A percentile compares a stretch with the other conserved stretches of the same genome.
Conservation (phyloP, 1,284 basidiomycete genomes). For the Sanghuangporus weigelae region DNA sequence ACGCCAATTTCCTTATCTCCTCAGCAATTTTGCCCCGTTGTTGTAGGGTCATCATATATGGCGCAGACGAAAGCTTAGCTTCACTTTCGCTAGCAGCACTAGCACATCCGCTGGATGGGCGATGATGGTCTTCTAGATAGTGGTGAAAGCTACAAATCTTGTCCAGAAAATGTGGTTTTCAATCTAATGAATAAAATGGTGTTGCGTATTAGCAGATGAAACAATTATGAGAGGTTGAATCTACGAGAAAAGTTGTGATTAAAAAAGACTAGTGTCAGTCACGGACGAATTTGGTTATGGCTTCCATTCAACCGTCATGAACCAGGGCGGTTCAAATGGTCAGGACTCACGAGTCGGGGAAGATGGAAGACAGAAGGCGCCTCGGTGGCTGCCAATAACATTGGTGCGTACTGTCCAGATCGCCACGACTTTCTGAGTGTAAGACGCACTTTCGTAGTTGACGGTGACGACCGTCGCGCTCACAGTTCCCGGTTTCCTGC, state of each 20-base stretch:
- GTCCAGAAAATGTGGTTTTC: background rate
- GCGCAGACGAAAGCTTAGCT: constrained; percentile 29
- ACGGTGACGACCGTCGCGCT: constrained; percentile 13
- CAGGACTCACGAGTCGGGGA: background rate
- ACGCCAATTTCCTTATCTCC: constrained; percentile 28
- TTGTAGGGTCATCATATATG: constrained; percentile 27
- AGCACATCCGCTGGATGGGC: constrained; percentile 25
- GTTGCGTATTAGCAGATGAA: background rate
- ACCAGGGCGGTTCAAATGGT: background rate
- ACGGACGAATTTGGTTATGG: background rate
- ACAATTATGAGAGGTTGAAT: no score
- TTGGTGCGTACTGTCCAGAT: constrained; percentile 3
- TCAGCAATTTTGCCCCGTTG: constrained; percentile 17
- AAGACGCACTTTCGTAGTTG: background rate
- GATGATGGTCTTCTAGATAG: constrained; percentile 39
- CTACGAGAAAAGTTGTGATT: no score
- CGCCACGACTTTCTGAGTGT: background rate
- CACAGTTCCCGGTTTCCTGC: constrained; percentile 10
- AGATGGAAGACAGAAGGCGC: constrained; percentile 2
- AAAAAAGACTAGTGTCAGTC: background rate
- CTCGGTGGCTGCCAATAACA: constrained; percentile 15
- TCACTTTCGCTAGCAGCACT: constrained; percentile 40
- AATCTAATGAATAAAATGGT: no score
- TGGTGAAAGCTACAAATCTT: constrained; percentile 33
- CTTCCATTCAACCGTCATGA: constrained; percentile 8